These are phyloP conservation scores for Zanthoxylum bungeanum DNA, from an alignment of 345 rosid genomes.

Conservation along the genomic window DNA sequence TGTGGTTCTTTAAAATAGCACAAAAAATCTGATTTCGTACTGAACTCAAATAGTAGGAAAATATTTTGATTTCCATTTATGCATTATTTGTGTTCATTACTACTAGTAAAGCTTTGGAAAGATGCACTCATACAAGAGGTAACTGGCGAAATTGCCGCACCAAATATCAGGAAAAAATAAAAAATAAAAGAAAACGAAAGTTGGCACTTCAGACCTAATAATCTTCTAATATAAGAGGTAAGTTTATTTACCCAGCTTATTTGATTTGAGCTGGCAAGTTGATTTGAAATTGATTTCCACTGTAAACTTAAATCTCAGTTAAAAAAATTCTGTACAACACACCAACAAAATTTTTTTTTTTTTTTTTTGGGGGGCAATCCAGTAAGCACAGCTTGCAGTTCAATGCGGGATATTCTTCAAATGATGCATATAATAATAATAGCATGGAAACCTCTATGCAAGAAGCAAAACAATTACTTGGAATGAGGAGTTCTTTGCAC, in stretches of 20 bases:
- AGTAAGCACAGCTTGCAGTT: neutral
- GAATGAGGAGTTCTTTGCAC: constrained; percentile 9
- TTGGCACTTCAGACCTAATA: neutral
- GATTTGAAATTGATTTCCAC: neutral
- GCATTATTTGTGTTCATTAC: too few species aligned
- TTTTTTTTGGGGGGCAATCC: too few species aligned
- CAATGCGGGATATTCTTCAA: neutral
- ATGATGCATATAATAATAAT: neutral
- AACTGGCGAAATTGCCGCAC: neutral
- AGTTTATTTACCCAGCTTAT: constrained; percentile 1
- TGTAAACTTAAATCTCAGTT: neutral
- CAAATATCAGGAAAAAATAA: neutral
- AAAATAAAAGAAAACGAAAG: neutral
- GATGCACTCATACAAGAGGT: neutral
- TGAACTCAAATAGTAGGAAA: too few species aligned
- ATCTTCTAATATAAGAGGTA: neutral
- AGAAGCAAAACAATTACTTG: constrained; percentile 4
- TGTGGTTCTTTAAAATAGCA: too few species aligned
- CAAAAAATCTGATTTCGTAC: too few species aligned
- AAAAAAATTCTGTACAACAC: neutral
- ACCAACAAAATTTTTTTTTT: neutral
- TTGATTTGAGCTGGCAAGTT: constrained; percentile 7
- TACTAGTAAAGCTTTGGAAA: neutral
- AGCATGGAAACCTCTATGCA: constrained; percentile 1
- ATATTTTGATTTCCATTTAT: too few species aligned